These are phyloP conservation scores for Aspergillus tamarii DNA, from an alignment of 2,329 filamentous ascomycete species.

Conservation along the genomic window DNA sequence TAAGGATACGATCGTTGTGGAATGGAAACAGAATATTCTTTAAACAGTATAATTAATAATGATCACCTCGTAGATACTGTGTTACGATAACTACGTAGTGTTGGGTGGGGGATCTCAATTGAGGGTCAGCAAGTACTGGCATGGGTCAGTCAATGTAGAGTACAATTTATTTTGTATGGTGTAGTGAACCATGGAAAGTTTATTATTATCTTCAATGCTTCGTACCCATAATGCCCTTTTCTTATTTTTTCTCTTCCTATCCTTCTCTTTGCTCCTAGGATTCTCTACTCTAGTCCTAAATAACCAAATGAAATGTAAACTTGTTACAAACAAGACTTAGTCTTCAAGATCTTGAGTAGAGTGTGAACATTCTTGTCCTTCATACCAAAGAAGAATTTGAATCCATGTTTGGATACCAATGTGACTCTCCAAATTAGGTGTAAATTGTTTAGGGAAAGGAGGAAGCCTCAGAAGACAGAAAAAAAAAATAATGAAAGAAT, in stretches of 20 bases:
- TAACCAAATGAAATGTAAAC: not conserved
- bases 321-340: not conserved
- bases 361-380: not conserved
- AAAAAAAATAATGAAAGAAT: too few species aligned
- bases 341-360: not conserved
- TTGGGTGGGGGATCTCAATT: not conserved
- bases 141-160: not conserved
- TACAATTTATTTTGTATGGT: not conserved
- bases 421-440: not conserved
- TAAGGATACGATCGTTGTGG: not conserved
- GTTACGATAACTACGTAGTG: not conserved
- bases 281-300: not conserved
- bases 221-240: not conserved
- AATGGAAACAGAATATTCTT: not conserved
- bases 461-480: too few species aligned
- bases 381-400: not conserved
- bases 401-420: not conserved
- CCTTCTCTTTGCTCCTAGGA: not conserved
- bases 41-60: too few species aligned
- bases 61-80: too few species aligned
- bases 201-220: too few species aligned
- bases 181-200: not conserved
- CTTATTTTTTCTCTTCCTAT: not conserved
- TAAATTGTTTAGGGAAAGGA: not conserved
- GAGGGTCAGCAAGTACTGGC: too few species aligned